Base-by-base conservation (phyloP, 805 yeast species). In the Kuraishia ogatae region DNA sequence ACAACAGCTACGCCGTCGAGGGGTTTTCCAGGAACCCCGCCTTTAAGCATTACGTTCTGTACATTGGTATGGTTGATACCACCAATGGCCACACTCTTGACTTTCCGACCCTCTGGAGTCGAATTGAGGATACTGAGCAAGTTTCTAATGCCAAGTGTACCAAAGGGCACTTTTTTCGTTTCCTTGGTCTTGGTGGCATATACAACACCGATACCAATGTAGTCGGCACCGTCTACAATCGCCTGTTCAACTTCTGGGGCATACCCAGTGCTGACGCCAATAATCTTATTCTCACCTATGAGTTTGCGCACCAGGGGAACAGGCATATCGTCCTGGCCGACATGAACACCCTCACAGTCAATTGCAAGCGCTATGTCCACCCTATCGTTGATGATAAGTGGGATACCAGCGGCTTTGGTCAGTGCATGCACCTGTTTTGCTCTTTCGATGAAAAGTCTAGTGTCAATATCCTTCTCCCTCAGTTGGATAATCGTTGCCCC, bases 1-100 rank as follows among this genome's bases (percentile, higher is more conserved):
- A 92, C 97, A 15, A 91, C 84, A 1, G 97, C 94, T 15, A 88
- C 82, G n/a, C 97, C 97, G 64, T 88, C 88, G 8, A 87, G 66
- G 0, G 73, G 65, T 51, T 66, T 68, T 6, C 78, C 83, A 2
- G 77, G 74, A 5, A 75, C 56, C 1, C 74, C 65, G 22, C 81
- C 72, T 48, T 81, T 79, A 54, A 73, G 77, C 53, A 86, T 61
- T 1, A 86, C 87, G 28, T 81, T 73, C 8, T 79, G 76, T 2
- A 83, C 79, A 63, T 89, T 90, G 7, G 72, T 62, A 8, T 80
- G 80, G 60, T 87, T 87, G 54, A 87, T 72, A 0, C 96, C 96
- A 20, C 96, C 96, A 63, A 89, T 89, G 0, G 86, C 87, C 17
- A 88, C 96, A n/a, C 87, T 74, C 53, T 74, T 72, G 54, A 89